These are phyloP conservation scores for Malus hybrid DNA, from an alignment of 331 rosid species.

Conservation along the genomic window DNA sequence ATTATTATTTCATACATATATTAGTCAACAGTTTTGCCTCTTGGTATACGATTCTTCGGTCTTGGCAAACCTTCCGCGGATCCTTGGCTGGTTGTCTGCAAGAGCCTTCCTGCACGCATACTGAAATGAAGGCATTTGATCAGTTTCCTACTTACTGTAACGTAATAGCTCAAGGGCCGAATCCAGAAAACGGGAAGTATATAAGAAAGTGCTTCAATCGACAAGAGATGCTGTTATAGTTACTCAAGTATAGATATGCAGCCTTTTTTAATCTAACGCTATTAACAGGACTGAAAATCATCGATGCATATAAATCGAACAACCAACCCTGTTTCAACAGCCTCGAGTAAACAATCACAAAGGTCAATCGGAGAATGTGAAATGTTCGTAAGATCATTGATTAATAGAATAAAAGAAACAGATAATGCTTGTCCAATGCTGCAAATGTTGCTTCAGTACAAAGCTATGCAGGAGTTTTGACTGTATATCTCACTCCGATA, in stretches of 20 bases:
- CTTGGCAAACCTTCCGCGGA: conserved; percentile 97
- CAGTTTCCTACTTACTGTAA: background rate
- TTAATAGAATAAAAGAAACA: no score
- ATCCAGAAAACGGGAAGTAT: background rate
- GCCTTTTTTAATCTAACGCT: background rate
- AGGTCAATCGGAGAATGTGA: background rate
- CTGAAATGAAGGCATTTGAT: conserved; percentile 29
- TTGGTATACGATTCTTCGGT: conserved; percentile 60
- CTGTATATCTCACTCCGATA: background rate
- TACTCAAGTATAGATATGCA: background rate
- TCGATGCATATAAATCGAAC: background rate
- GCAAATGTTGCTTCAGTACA: background rate
- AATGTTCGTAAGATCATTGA: background rate
- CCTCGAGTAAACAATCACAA: background rate
- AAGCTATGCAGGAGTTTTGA: background rate
- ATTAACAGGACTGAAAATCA: background rate
- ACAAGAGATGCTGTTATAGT: background rate
- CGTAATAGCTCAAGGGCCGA: background rate
- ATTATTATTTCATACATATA: background rate
- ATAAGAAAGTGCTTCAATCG: background rate
- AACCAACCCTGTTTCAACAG: background rate
- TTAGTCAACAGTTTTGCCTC: conserved; percentile 35
- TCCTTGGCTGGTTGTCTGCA: conserved; percentile 96
- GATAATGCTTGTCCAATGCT: background rate
- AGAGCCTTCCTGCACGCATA: conserved; percentile 99